Base-by-base conservation (phyloP, 768 basidiomycete genomes). In the Chiua virens region DNA sequence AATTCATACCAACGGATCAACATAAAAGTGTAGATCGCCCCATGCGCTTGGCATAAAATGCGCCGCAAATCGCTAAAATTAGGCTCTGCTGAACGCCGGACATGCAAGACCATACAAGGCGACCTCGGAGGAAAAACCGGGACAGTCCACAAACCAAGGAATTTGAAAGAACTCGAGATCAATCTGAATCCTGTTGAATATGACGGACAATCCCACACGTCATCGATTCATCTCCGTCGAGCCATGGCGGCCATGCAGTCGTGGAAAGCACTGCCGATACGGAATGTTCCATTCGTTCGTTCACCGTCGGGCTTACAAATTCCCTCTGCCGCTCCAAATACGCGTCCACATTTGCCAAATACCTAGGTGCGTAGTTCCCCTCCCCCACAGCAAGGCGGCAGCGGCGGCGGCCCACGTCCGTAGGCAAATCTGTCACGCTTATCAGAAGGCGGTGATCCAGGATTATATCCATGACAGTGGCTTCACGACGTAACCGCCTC, bases 231-330 rank as follows among this genome's bases (percentile, higher is more conserved):
- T 61, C 44, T 57, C 55, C 68, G 57, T 63, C 58, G 42, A 57
- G 52, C 23, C 55, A 46, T 53, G 61, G 57, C 47, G 53, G 51
- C 69, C 68, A 68, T 35, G 45, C 35, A 18, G 49, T 72, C 37
- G 77, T 77, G 46, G 73, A 79, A 40, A 78, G 75, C 67, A 78
- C 76, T 52, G 72, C 73, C 49, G 78, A 79, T 17, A 75, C 68
- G 36, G 73, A 67, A 63, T 45, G 40, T 32, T 54, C 55, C 45
- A 53, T 48, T 15, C 53, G 36, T 36, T 46, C 45, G n/a, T 21
- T 38, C 43, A 11, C 27, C 27, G 20, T 15, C 45, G 30, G 28
- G 47, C 47, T 52, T 41, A 41, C 40, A 36, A 45, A 52, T 6
- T 18, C 15, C 21, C 38, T 21, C 45, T 75, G 72, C 53, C 68